A percentile compares a stretch with the other conserved stretches of the same genome.
These are phyloP conservation scores for Orbilia ellipsospora DNA, from an alignment of 2,329 filamentous ascomycete species.

Conservation along the genomic window DNA sequence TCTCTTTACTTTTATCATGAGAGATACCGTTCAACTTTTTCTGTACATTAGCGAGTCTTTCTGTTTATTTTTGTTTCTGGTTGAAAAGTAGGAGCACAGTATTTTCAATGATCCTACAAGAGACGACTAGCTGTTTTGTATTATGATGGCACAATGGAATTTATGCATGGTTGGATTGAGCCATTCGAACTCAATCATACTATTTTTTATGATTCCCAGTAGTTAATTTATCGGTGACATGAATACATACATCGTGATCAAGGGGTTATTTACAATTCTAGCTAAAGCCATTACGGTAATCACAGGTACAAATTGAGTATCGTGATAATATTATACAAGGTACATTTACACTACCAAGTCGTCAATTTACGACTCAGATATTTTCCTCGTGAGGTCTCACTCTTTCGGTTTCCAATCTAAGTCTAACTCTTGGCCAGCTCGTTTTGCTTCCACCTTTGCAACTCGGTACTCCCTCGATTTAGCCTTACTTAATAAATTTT, in stretches of 20 bases:
- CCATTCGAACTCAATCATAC: not conserved
- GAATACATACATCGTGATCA: too few relatives aligned
- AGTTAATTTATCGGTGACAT: too few relatives aligned
- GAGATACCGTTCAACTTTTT: slow-evolving; percentile 10
- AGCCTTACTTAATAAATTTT: not conserved
- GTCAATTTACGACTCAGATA: too few relatives aligned
- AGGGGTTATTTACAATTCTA: too few relatives aligned
- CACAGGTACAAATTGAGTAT: too few relatives aligned
- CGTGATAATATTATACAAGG: too few relatives aligned
- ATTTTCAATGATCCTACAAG: too few relatives aligned
- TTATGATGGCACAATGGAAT: slow-evolving; percentile 1
- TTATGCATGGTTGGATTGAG: not conserved
- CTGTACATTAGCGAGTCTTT: slow-evolving; percentile 31
- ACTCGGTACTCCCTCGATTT: not conserved
- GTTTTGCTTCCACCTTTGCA: not conserved
- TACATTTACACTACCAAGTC: too few relatives aligned
- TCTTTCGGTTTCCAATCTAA: not conserved
- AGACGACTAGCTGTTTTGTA: not conserved
- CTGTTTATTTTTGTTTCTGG: slow-evolving; percentile 1
- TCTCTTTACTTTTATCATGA: slow-evolving; percentile 3
- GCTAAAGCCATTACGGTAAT: too few relatives aligned
- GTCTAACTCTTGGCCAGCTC: not conserved
- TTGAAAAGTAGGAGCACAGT: slow-evolving; percentile 3
- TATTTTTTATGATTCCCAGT: too few relatives aligned
- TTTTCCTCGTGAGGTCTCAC: not conserved